phyloP scores from a whole-genome alignment of 2,329 filamentous ascomycete species.

The Paramyrothecium roridum region DNA sequence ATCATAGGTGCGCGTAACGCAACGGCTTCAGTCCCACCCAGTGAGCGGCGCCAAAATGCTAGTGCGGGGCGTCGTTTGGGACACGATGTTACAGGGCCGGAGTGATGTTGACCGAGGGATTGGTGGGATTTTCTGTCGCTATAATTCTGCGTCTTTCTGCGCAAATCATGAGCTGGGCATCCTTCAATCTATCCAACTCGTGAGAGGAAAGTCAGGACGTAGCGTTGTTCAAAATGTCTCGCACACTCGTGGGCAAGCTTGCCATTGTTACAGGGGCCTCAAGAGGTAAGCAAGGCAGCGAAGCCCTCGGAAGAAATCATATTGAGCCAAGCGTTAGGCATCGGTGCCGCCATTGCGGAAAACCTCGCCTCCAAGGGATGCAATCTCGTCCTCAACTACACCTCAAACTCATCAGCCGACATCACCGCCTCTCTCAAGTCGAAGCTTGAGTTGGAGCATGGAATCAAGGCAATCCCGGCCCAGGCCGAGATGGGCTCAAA shows the following conservation, averaged over 20 bases:
- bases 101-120: background rate
- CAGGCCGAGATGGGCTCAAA: conserved; percentile 2
- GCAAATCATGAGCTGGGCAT: background rate
- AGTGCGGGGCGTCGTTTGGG: background rate
- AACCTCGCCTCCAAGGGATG: conserved; percentile 56
- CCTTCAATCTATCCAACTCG: too few species aligned
- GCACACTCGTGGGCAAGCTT: background rate
- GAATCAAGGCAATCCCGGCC: conserved; percentile 1
- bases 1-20: background rate
- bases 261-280: conserved; percentile 1
- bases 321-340: conserved; percentile 34
- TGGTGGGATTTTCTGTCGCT: background rate
- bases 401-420: conserved; percentile 44
- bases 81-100: background rate
- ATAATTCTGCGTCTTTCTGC: background rate
- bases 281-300: background rate
- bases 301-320: background rate
- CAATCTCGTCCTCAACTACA: conserved; percentile 54
- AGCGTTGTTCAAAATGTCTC: background rate
- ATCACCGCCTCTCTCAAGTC: background rate
- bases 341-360: conserved; percentile 51
- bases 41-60: background rate
- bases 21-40: background rate
- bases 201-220: too few species aligned
- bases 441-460: conserved; percentile 1